Conservation (phyloP, 306 rosid genomes). For the Castanospermum australe region DNA sequence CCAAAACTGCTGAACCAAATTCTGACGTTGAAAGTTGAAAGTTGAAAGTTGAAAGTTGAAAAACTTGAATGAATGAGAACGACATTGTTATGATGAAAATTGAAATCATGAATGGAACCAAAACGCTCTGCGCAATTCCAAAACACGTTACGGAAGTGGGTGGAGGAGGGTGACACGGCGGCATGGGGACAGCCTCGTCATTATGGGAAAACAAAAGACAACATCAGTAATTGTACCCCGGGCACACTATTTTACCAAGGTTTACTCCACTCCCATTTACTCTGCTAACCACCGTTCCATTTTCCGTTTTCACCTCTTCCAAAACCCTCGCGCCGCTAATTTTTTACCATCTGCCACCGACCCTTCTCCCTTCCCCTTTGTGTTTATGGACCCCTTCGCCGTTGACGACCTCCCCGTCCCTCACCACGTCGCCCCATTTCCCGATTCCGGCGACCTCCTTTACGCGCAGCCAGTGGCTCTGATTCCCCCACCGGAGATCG, state of each 20-base stretch:
- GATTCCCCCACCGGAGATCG: conserved; percentile 21
- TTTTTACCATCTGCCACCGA: conserved; percentile 2
- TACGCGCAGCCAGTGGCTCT: conserved; percentile 35
- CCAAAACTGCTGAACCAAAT: not conserved
- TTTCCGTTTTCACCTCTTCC: conserved; percentile 41
- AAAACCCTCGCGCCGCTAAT: conserved; percentile 46
- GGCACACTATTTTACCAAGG: conserved; percentile 24
- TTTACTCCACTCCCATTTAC: conserved; percentile 30
- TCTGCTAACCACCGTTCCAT: conserved; percentile 13
- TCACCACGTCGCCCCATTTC: conserved; percentile 62
- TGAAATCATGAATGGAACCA: not conserved
- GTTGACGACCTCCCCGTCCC: conserved; percentile 64
- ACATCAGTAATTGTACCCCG: not conserved
- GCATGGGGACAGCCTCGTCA: not conserved
- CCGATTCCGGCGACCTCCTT: conserved; percentile 63
- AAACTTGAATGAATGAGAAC: not conserved
- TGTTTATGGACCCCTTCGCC: conserved; percentile 44
- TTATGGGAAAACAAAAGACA: not conserved
- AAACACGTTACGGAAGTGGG: no score
- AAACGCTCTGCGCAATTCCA: no score
- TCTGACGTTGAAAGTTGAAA: conserved; percentile 8
- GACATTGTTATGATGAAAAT: not conserved
- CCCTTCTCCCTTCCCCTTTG: not conserved
- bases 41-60: no score
- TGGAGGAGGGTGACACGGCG: not conserved